Conservation (phyloP, 176 grass and related monocot species). For the Alopecurus myosuroides region DNA sequence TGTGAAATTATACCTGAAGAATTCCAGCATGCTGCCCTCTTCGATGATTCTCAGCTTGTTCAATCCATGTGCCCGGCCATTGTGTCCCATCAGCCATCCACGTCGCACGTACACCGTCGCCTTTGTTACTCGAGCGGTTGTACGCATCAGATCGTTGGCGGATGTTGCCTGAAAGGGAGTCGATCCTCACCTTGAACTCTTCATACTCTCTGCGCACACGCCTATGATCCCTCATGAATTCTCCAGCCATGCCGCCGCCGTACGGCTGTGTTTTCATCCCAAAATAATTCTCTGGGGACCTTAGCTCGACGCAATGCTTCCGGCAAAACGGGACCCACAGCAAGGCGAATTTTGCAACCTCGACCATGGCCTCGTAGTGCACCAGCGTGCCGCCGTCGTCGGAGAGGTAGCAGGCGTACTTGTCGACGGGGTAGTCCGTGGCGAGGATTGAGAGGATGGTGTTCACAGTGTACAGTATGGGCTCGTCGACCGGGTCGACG, state of each 20-base stretch:
- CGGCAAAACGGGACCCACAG: slow-evolving; percentile 42
- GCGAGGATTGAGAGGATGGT: slow-evolving; percentile 49
- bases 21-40: slow-evolving; percentile 36
- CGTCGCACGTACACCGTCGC: slow-evolving; percentile 3
- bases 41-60: slow-evolving; percentile 27
- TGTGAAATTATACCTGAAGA: slow-evolving; percentile 13
- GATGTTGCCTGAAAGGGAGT: slow-evolving; percentile 23
- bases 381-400: slow-evolving; percentile 38
- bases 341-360: slow-evolving; percentile 20
- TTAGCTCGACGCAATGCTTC: slow-evolving; percentile 35
- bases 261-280: not conserved
- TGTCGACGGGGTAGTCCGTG: slow-evolving; percentile 43
- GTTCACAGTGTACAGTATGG: slow-evolving; percentile 41
- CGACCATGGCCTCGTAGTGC: slow-evolving; percentile 36
- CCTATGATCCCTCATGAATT: slow-evolving; percentile 32
- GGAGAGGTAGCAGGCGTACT: slow-evolving; percentile 40
- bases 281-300: slow-evolving; percentile 41
- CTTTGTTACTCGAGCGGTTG: not conserved
- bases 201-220: slow-evolving; percentile 35
- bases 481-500: slow-evolving; percentile 40
- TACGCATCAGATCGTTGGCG: slow-evolving; percentile 28
- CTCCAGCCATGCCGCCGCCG: not conserved
- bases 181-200: slow-evolving; percentile 46
- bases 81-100: slow-evolving; percentile 55
- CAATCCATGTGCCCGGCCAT: slow-evolving; percentile 42